phyloP scores from a whole-genome alignment of 768 basidiomycete species.

The Hygrocybe punicea region DNA sequence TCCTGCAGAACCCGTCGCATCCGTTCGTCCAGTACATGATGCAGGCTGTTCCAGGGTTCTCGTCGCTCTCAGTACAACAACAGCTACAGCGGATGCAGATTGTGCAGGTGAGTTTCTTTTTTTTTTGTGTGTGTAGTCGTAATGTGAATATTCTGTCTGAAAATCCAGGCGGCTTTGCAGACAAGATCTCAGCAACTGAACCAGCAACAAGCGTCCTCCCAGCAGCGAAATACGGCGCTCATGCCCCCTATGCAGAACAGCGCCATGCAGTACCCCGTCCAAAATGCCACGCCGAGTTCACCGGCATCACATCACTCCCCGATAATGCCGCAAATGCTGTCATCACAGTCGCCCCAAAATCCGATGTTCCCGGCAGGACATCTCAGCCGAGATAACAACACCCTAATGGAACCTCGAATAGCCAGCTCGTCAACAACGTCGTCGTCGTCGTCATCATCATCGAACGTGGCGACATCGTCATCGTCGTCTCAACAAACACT shows the following conservation, averaged over 20 bases:
- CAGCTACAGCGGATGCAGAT: constrained; percentile 60
- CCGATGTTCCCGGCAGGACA: constrained; percentile 11
- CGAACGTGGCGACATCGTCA: neutral
- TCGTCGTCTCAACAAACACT: constrained; percentile 29
- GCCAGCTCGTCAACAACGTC: constrained; percentile 2
- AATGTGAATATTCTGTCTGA: neutral
- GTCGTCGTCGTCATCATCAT: constrained; percentile 18
- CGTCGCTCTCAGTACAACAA: constrained; percentile 44
- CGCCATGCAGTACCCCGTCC: constrained; percentile 15
- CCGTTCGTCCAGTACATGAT: constrained; percentile 57
- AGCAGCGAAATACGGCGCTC: constrained; percentile 7
- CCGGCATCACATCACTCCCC: constrained; percentile 14
- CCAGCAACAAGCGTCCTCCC: constrained; percentile 15
- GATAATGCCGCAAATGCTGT: neutral
- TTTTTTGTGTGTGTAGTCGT: neutral
- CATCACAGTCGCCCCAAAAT: constrained; percentile 10
- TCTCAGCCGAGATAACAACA: constrained; percentile 6
- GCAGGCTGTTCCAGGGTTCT: constrained; percentile 51
- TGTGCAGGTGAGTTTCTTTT: constrained; percentile 44
- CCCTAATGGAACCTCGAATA: constrained; percentile 34
- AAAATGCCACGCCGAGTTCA: constrained; percentile 21
- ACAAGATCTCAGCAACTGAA: constrained; percentile 18
- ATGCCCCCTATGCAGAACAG: constrained; percentile 17
- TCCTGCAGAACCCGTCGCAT: constrained; percentile 56
- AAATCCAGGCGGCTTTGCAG: constrained; percentile 2